Evolutionary conservation across 495 filamentous ascomycete genomes (phyloP), one percentile per base, ranked within the genome.

Genomic region (Aspergillus avenaceus): DNA sequence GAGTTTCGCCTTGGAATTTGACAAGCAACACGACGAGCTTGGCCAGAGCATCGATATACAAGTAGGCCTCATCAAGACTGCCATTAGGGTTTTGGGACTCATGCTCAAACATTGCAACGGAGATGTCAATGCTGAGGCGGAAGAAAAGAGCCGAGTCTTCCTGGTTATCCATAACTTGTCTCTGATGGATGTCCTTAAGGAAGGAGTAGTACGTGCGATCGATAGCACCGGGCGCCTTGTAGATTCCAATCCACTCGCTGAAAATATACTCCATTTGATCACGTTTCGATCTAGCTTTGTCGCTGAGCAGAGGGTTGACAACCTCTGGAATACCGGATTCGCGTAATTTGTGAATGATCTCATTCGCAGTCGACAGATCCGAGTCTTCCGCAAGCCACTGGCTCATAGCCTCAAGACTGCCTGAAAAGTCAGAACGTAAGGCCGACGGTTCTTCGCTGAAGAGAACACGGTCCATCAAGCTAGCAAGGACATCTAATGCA

Each of bases 221-320:
- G 9, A 81, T 81, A 0, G 84, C 82, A 52, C 81, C 78, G 8
- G 79, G 76, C 41, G 87, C 85, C 65, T 86, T 82, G 72, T 83
- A 90, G 13, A 97, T 78, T 31, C 84, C 82, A 48, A 90, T 79
- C 93, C 93, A 99, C 64, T 97, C 93, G 8, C 85, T 87, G 63
- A 99, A 96, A 34, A 95, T 78, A 60, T 97, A 97, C 58, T 95
- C 87, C 70, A 96, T 82, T 56, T 96, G 91, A 45, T 92, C 86
- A 37, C 81, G 80, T 58, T 83, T 83, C 12, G 75, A 64, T 47
- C 70, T 56, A 19, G 81, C 67, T 45, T 71, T 71, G 44, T 81
- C 77, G 49, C 70, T 77, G 31, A 74, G 61, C 28, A 70, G 67
- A 38, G 69, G 61, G 50, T 73, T 71, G 44, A 74, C 61, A 31